Evolutionary conservation across 2,329 filamentous ascomycete species (phyloP).

Genomic region (Boeremia exigua): DNA sequence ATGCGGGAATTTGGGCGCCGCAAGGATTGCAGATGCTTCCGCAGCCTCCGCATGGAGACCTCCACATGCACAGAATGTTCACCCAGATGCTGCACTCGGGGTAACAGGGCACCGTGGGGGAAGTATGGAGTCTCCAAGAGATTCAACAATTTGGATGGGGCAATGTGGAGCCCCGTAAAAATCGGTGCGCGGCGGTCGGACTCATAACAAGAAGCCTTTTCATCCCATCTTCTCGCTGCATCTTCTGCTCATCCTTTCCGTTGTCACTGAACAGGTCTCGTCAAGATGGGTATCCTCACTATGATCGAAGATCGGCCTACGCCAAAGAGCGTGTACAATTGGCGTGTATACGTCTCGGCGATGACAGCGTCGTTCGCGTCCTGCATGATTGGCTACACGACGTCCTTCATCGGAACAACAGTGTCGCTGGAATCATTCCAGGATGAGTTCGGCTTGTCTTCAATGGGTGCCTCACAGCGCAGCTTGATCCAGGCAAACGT

Average conservation of each 20-base stretch:
- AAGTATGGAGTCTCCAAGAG: slow-evolving; percentile 15
- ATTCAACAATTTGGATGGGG: slow-evolving; percentile 13
- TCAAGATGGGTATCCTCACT: slow-evolving; percentile 44
- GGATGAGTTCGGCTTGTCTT: slow-evolving; percentile 69
- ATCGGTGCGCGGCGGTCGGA: slow-evolving; percentile 4
- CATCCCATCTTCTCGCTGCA: neutral
- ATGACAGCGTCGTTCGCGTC: slow-evolving; percentile 62
- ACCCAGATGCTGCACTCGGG: slow-evolving; percentile 3
- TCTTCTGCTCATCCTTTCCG: neutral
- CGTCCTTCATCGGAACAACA: slow-evolving; percentile 78
- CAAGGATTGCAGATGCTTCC: slow-evolving; percentile 7
- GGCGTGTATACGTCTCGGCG: slow-evolving; percentile 63
- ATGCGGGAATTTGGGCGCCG: slow-evolving; percentile 3
- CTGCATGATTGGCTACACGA: slow-evolving; percentile 69
- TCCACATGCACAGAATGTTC: slow-evolving; percentile 14
- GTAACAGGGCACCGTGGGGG: slow-evolving; percentile 7
- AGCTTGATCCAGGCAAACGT: slow-evolving; percentile 74
- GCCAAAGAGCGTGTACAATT: slow-evolving; percentile 65
- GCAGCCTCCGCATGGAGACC: slow-evolving; percentile 7
- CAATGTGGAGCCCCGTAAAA: slow-evolving; percentile 18
- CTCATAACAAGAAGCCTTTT: slow-evolving; percentile 6
- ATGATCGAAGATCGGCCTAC: slow-evolving; percentile 56
- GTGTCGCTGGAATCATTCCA: slow-evolving; percentile 73
- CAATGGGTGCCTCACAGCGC: slow-evolving; percentile 56
- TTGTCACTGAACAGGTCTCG: neutral